Conservation (phyloP, 371 early-diverging fungal species). For the Amoeboaphelidium occidentale region DNA sequence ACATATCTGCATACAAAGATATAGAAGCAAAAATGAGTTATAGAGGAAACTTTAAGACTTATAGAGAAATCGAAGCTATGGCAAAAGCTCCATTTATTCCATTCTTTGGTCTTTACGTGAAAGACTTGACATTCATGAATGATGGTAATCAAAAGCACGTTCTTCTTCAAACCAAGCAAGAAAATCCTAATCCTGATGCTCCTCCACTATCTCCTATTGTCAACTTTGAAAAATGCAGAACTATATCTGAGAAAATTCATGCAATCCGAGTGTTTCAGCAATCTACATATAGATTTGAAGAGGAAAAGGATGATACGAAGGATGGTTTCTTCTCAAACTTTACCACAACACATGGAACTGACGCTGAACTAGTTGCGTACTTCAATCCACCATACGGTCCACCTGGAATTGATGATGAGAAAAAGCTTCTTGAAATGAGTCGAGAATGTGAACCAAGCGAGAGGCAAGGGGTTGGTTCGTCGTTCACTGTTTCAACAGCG, state of each 20-base stretch:
- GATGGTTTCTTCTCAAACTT: neutral
- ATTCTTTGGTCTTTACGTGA: slow-evolving; percentile 14
- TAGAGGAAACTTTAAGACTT: slow-evolving; percentile 9
- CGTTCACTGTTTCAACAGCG: too few relatives aligned
- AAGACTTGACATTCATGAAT: slow-evolving; percentile 14
- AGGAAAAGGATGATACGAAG: neutral
- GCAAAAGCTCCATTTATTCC: slow-evolving; percentile 8
- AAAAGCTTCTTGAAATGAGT: neutral
- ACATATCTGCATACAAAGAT: slow-evolving; percentile 5
- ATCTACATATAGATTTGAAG: neutral
- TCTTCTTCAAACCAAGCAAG: neutral
- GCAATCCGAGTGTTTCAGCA: neutral
- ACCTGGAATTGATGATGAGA: neutral
- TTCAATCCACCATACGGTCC: neutral
- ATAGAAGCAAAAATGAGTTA: slow-evolving; percentile 9
- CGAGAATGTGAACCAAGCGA: neutral
- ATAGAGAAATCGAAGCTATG: neutral
- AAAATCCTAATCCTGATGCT: neutral
- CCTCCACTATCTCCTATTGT: neutral
- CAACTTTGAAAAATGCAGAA: neutral
- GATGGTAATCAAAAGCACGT: slow-evolving; percentile 11
- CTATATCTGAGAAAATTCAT: neutral
- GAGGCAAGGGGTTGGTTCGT: too few relatives aligned
- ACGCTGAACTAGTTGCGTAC: neutral
- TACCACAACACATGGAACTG: neutral